Evolutionary conservation across 805 yeast species (phyloP).

Genomic region (Barnettozyma sucrosica): DNA sequence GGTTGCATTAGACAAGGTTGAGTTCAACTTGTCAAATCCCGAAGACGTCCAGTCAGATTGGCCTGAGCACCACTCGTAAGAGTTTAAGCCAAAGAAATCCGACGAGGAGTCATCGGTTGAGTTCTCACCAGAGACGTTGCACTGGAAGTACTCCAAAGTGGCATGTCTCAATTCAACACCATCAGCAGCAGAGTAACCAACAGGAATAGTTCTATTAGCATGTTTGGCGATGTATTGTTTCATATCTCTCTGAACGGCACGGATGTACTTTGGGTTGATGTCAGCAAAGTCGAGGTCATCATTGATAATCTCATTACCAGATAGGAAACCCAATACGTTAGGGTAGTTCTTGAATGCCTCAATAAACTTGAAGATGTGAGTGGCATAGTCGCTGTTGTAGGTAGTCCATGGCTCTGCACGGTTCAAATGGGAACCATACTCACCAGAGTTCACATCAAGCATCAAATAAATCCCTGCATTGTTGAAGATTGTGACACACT

Average conservation of each 20-base stretch:
- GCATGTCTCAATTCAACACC: constrained; percentile 62
- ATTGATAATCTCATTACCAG: constrained; percentile 90
- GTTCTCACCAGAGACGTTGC: constrained; percentile 54
- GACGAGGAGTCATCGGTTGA: constrained; percentile 56
- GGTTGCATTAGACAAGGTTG: constrained; percentile 51
- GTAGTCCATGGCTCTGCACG: constrained; percentile 66
- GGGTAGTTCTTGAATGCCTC: constrained; percentile 82
- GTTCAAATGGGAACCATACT: constrained; percentile 57
- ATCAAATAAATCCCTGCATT: constrained; percentile 89
- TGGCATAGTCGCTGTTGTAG: constrained; percentile 64
- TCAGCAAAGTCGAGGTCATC: constrained; percentile 57
- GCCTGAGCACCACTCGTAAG: constrained; percentile 94
- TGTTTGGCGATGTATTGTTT: constrained; percentile 69
- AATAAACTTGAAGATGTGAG: constrained; percentile 77
- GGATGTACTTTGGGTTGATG: constrained; percentile 68
- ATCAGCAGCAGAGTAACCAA: constrained; percentile 96
- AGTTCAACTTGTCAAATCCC: constrained; percentile 60
- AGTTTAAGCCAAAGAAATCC: constrained; percentile 94
- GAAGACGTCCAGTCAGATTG: constrained; percentile 55
- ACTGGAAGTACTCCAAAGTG: constrained; percentile 75
- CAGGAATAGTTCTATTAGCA: constrained; percentile 75
- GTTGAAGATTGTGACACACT: constrained; percentile 84
- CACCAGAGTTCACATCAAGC: constrained; percentile 79
- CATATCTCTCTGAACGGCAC: constrained; percentile 91
- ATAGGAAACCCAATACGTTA: constrained; percentile 79